Evolutionary conservation across 371 early-diverging fungal genomes (phyloP).

Genomic region (Rhizomucor miehei): DNA sequence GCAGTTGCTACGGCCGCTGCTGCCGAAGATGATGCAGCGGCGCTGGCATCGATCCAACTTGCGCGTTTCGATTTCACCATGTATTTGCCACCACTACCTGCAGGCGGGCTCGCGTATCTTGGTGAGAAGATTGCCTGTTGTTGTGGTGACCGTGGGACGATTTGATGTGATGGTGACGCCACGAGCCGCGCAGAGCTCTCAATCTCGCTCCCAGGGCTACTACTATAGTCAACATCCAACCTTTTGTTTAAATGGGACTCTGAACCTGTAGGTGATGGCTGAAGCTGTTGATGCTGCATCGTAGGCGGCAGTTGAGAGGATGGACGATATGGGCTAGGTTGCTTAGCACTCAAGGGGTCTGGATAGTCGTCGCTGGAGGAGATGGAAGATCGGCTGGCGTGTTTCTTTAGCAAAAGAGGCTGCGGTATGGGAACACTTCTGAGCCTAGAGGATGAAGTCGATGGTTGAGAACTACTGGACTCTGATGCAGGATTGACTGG

Average conservation of each 20-base stretch:
- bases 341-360: constrained; percentile 1
- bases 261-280: background rate
- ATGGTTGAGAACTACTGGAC: constrained; percentile 12
- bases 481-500: constrained; percentile 3
- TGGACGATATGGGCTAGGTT: constrained; percentile 2
- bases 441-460: constrained; percentile 17
- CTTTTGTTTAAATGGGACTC: background rate
- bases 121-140: constrained; percentile 12
- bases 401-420: constrained; percentile 22
- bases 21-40: constrained; percentile 7
- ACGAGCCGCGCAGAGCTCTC: constrained; percentile 3
- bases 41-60: constrained; percentile 31
- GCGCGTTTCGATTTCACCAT: constrained; percentile 34
- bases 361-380: constrained; percentile 16
- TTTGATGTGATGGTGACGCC: constrained; percentile 7
- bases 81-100: constrained; percentile 29
- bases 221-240: constrained; percentile 17
- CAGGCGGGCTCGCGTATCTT: constrained; percentile 30
- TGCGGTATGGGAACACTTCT: constrained; percentile 32
- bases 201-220: constrained; percentile 18
- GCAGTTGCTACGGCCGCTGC: background rate
- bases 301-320: constrained; percentile 7
- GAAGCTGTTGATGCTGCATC: constrained; percentile 1
- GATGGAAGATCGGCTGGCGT: constrained; percentile 27
- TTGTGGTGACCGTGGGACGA: constrained; percentile 2